Percentiles rank a stretch among this genome's conserved stretches.
Evolutionary conservation across 495 filamentous ascomycete species (phyloP).

Genomic region (Tuber microsphaerosporum): DNA sequence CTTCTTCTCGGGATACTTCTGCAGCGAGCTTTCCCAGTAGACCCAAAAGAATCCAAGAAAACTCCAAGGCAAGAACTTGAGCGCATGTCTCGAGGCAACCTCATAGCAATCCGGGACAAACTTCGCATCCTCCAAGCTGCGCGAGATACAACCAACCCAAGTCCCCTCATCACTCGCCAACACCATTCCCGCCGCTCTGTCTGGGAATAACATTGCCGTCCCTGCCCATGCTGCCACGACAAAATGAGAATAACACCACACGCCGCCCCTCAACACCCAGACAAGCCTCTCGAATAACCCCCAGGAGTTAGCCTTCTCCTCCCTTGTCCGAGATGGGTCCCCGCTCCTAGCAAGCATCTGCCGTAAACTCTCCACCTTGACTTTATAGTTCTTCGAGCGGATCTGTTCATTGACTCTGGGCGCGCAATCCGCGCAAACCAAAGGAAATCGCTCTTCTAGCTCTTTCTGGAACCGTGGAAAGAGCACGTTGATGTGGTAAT

Average conservation of each 20-base stretch:
- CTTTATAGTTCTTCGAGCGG: conserved; percentile 32
- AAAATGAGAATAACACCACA: conserved; percentile 33
- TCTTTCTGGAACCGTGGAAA: conserved; percentile 24
- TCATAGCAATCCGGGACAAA: conserved; percentile 28
- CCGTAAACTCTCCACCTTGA: conserved; percentile 35
- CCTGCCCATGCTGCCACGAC: conserved; percentile 34
- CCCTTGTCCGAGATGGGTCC: conserved; percentile 3
- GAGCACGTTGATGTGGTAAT: conserved; percentile 26
- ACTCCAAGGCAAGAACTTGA: conserved; percentile 26
- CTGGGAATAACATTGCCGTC: conserved; percentile 12
- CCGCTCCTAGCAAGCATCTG: conserved; percentile 36
- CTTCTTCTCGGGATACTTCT: conserved; percentile 32
- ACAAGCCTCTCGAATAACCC: conserved; percentile 15
- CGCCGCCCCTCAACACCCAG: conserved; percentile 30
- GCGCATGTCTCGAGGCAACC: conserved; percentile 22
- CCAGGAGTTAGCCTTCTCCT: conserved; percentile 6
- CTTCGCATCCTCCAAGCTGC: conserved; percentile 11
- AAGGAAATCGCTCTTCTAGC: conserved; percentile 31
- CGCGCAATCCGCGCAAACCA: conserved; percentile 27
- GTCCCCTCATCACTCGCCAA: conserved; percentile 4
- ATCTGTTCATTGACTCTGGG: conserved; percentile 33
- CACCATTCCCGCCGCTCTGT: conserved; percentile 9
- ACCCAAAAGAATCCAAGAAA: conserved; percentile 32
- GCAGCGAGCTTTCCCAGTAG: conserved; percentile 25
- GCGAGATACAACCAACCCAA: conserved; percentile 21